Evolutionary conservation across 345 rosid genomes (phyloP), one percentile per base, ranked within the genome.

Genomic region (Cardamine resedifolia): DNA sequence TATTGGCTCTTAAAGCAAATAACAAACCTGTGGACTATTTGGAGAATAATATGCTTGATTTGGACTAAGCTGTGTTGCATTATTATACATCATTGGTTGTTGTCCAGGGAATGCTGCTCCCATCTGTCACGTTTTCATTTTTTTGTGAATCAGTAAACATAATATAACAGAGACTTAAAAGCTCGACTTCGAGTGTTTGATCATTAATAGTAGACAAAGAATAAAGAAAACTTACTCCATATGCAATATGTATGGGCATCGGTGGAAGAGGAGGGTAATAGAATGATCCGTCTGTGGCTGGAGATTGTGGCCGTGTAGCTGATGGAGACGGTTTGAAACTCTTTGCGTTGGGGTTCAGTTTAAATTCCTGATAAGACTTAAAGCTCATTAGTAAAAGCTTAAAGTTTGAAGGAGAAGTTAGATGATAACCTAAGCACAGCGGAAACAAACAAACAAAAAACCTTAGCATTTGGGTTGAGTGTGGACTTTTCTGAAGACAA

Each of bases 341-440:
- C 88, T 90, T 91, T 36, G 99, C 98, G 73, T 95, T 90, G 15
- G 97, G 97, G 83, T 95, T 95, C 49, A 88, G 87, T 72, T 83
- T 95, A 74, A 95, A 95, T 83, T 95, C 99, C 99, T 95, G 87
- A 56, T 23, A 49, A 47, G 18, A 68, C 43, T 23, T 16, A 39
- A 66, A 48, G 16, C 34, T 16, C 20, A 8, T 62, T 55, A 34
- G 51, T 58, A 66, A 66, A 27, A 15, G 23, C 27, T 23, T 23
- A 23, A 15, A 10, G 28, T 21, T 12, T 4, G 11, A 26, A 3
- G 27, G 51, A 44, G 41, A 9, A 48, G 15, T 39, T 18, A 24
- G 34, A 49, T 72, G 28, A 44, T 31, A 38, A 21, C 48, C 21
- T 11, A 31, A 44, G 38, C 9, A 26, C 28, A 0, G 1, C 5